Base-by-base conservation (phyloP, 768 basidiomycete genomes). In the Trametes cubensis region DNA sequence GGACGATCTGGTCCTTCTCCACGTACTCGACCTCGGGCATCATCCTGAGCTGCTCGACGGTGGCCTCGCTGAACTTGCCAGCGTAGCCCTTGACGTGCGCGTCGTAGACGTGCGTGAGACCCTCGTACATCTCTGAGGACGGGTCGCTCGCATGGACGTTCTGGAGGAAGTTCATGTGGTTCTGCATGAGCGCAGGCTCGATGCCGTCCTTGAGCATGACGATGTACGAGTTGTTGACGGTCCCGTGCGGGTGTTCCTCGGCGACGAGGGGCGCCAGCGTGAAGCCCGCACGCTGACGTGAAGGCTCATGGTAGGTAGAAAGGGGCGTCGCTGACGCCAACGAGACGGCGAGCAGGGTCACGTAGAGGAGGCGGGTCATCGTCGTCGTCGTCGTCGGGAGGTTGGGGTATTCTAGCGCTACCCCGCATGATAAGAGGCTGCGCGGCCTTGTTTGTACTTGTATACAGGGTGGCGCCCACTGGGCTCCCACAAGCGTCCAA, bases 1-100 rank as follows among this genome's bases (percentile, higher is more conserved):
- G 83, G n/a, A 98, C 94, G 68, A 95, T 79, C 79, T 97, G 95
- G 81, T 99, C 97, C 60, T 82, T 85, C 81, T 99, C 97, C 55
- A 99, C 80, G 71, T 90, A 96, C 18, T 86, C 90, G 34, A 99
- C 95, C 74, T 96, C 95, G 11, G 94, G 94, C 80, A 88, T 81
- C 52, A 81, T 74, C 55, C 96, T 83, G 73, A 99, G 86, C 69
- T 84, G 81, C 56, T 92, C 83, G 53, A 99, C 71, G 45, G 89
- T 88, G 30, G 74, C 70, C 28, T 83, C 75, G 20, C 87, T 83
- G 80, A 98, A 95, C 68, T 75, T 79, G 40, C 94, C 95, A 23
- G 94, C 81, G 73, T 95, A 97, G 42, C 92, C 92, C 60, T 83
- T 85, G 70, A 88, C 74, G 63, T 86, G 83, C 40, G 84, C 81